Percentiles rank a stretch among this genome's conserved stretches.
These are phyloP conservation scores for Rhododendron kiyosumense DNA, from an alignment of 148 eudicot species.

Conservation along the genomic window DNA sequence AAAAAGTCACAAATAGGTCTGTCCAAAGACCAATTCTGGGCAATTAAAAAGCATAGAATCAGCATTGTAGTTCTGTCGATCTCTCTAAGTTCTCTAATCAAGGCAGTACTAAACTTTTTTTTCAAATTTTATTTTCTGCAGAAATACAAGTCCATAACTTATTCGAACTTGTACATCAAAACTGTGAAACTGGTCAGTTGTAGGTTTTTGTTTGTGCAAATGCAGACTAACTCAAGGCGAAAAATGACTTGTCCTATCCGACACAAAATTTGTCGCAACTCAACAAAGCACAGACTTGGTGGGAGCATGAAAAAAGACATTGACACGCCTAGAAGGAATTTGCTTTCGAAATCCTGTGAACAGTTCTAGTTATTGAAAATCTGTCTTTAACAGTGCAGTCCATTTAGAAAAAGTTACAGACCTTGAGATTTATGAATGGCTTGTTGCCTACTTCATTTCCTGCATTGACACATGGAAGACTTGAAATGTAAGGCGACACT, in stretches of 20 bases:
- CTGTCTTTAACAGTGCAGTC: background rate
- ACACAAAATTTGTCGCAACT: background rate
- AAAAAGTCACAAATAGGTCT: no score
- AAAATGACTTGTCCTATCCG: background rate
- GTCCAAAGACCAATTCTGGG: no score
- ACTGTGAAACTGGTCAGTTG: background rate
- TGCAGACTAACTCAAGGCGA: background rate
- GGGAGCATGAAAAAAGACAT: background rate
- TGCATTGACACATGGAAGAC: conserved; percentile 8
- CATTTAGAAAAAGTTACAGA: background rate
- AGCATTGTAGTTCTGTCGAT: background rate
- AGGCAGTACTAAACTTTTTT: background rate
- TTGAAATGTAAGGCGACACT: background rate
- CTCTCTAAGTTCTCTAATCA: background rate
- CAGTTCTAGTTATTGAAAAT: background rate
- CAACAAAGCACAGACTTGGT: background rate
- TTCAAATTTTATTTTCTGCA: background rate
- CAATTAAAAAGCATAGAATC: no score
- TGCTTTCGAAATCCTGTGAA: background rate
- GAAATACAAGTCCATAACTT: background rate
- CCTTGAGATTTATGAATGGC: conserved; percentile 52
- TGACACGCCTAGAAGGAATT: background rate
- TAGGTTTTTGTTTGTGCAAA: background rate
- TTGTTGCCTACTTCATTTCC: conserved; percentile 40
- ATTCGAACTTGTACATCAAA: background rate